Percentiles rank a stretch among this genome's conserved stretches.
Conservation (phyloP, 129 eudicot genomes). For the Smallanthus sonchifolius region DNA sequence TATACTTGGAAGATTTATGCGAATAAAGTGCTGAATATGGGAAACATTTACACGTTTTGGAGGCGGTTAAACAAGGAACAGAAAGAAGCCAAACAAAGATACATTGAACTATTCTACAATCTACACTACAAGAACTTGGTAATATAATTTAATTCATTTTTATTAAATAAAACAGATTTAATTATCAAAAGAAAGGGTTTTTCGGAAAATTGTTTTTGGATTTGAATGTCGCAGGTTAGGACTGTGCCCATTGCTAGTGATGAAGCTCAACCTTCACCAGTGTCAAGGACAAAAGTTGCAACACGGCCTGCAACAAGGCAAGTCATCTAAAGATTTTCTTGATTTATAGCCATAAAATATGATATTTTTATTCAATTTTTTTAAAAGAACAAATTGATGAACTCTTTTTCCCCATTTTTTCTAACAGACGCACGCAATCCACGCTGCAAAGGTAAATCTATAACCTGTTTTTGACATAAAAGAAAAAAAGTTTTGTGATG, state of each 20-base stretch:
- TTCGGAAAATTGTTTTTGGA: background rate
- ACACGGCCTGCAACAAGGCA: constrained; percentile 40
- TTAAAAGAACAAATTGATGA: background rate
- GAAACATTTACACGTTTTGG: constrained; percentile 77
- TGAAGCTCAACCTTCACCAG: constrained; percentile 38
- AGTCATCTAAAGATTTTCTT: constrained; percentile 6
- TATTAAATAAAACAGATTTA: background rate
- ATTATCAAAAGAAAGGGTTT: background rate
- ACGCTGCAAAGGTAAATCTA: constrained; percentile 45
- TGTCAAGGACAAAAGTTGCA: constrained; percentile 33
- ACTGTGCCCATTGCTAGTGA: constrained; percentile 33
- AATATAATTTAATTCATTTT: constrained; percentile 12
- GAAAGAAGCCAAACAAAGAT: constrained; percentile 88
- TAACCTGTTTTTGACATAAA: background rate
- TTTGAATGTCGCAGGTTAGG: constrained; percentile 43
- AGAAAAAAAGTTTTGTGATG: constrained; percentile 11
- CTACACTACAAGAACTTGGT: constrained; percentile 77
- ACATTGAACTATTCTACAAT: constrained; percentile 72
- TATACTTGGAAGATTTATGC: constrained; percentile 99
- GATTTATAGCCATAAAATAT: background rate
- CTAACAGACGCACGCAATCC: constrained; percentile 46
- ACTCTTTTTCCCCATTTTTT: constrained; percentile 8
- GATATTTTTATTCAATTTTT: background rate
- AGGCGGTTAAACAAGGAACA: constrained; percentile 60
- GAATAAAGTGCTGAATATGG: constrained; percentile 91